A percentile compares a stretch with the other conserved stretches of the same genome.
Evolutionary conservation across 2,329 filamentous ascomycete genomes (phyloP).

Genomic region (Triangularia verruculosa): DNA sequence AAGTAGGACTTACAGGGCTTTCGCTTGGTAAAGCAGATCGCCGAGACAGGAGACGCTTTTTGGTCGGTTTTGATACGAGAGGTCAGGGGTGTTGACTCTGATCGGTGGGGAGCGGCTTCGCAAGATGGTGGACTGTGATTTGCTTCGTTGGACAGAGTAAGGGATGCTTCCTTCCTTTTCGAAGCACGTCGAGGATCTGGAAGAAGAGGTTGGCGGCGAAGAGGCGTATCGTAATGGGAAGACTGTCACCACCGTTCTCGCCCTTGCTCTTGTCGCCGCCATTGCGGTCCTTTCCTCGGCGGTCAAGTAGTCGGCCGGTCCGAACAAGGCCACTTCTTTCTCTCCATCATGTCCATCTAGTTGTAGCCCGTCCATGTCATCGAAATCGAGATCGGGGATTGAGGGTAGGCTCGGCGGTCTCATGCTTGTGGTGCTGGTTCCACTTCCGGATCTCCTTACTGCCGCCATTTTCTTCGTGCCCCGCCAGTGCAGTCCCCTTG

Average conservation of each 20-base stretch:
- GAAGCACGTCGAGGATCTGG: neutral
- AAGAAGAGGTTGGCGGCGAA: neutral
- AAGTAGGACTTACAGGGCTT: neutral
- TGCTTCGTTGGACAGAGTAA: neutral
- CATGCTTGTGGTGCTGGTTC: neutral
- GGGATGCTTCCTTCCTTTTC: neutral
- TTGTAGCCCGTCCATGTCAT: constrained; percentile 9
- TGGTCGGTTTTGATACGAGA: neutral
- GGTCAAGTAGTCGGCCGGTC: neutral
- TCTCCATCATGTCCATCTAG: constrained; percentile 8
- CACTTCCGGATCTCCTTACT: neutral
- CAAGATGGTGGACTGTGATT: neutral
- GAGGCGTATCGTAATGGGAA: neutral
- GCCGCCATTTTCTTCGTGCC: neutral
- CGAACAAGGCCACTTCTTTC: neutral
- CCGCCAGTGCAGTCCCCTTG: neutral
- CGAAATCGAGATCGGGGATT: constrained; percentile 19
- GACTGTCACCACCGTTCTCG: neutral
- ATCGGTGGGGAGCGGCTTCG: neutral
- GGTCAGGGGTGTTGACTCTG: neutral
- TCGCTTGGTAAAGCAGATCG: neutral
- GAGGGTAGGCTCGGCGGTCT: constrained; percentile 16
- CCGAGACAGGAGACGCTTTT: neutral
- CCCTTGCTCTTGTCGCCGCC: neutral
- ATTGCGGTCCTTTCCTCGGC: neutral